Percentiles rank a stretch among this genome's conserved stretches.
Conservation (phyloP, 1,284 basidiomycete genomes). For the Naganishia cerealis region DNA sequence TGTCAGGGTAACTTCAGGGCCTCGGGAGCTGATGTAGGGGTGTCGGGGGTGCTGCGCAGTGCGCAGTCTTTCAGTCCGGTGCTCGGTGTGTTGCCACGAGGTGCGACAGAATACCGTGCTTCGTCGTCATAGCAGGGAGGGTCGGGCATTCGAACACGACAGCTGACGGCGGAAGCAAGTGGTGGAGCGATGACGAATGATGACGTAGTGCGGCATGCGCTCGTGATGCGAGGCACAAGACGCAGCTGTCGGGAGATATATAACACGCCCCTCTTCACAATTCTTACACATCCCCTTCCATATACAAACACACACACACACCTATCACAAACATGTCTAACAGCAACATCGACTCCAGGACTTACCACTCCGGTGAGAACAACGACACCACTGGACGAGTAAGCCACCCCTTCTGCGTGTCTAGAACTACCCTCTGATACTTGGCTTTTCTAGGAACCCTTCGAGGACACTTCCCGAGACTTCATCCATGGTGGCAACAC, state of each 20-base stretch:
- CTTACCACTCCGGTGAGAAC: conserved; percentile 28
- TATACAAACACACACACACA: neutral
- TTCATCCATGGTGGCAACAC: conserved; percentile 21
- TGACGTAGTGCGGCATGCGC: conserved; percentile 1
- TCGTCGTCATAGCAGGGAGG: too few species aligned
- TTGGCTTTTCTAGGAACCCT: conserved; percentile 11
- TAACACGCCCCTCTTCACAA: neutral
- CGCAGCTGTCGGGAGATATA: neutral
- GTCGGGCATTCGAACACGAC: neutral
- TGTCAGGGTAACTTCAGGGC: too few species aligned
- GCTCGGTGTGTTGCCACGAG: too few species aligned
- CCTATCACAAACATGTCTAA: conserved; percentile 6
- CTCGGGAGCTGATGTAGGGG: too few species aligned
- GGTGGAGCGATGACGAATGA: conserved; percentile 19
- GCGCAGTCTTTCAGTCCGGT: too few species aligned
- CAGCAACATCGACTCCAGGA: conserved; percentile 7
- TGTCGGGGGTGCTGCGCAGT: too few species aligned
- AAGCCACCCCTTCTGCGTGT: neutral
- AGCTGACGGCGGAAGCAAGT: conserved; percentile 11
- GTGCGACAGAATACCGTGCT: too few species aligned
- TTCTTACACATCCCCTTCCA: neutral
- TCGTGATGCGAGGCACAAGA: neutral
- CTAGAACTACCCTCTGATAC: neutral
- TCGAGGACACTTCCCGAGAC: conserved; percentile 31
- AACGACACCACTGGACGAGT: conserved; percentile 26